phyloP scores from a whole-genome alignment of 225 moss, liverwort and hornwort genomes.

The Sphagnum contortum region DNA sequence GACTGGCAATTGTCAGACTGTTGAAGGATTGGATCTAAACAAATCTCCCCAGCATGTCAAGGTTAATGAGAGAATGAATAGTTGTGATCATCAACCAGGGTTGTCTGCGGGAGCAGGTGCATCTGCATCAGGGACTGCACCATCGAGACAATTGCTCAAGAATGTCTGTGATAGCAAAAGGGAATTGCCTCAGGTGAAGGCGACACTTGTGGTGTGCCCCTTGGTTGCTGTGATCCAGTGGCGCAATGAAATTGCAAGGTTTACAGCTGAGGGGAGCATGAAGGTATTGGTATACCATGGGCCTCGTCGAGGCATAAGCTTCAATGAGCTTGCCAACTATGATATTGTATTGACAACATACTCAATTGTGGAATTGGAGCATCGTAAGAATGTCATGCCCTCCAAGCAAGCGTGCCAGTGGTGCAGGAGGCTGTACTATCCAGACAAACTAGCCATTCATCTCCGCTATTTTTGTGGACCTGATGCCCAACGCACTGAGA shows the following conservation, averaged over 20 bases:
- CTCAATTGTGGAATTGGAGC: constrained; percentile 44
- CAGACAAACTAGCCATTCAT: constrained; percentile 34
- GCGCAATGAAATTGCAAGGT: constrained; percentile 41
- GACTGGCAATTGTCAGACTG: not conserved
- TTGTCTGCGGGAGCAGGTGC: not conserved
- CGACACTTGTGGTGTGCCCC: constrained; percentile 48
- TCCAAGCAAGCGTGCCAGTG: constrained; percentile 43
- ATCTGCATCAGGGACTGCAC: not conserved
- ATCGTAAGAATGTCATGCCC: constrained; percentile 49
- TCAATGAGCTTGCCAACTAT: constrained; percentile 33
- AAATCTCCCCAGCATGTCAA: not conserved
- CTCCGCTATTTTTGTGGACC: constrained; percentile 46
- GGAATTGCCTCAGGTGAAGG: constrained; percentile 30
- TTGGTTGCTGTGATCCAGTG: constrained; percentile 58
- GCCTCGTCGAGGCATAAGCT: constrained; percentile 17
- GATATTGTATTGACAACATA: constrained; percentile 52
- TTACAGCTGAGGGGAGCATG: constrained; percentile 32
- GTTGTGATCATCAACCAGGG: too few species aligned
- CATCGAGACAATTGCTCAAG: not conserved
- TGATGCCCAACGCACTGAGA: constrained; percentile 31
- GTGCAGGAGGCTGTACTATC: constrained; percentile 32
- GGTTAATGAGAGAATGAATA: not conserved
- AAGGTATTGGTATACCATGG: constrained; percentile 60
- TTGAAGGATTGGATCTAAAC: constrained; percentile 3
- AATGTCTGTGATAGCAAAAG: not conserved